phyloP scores from a whole-genome alignment of 2,329 filamentous ascomycete species.

The Aspergillus aculeatus region DNA sequence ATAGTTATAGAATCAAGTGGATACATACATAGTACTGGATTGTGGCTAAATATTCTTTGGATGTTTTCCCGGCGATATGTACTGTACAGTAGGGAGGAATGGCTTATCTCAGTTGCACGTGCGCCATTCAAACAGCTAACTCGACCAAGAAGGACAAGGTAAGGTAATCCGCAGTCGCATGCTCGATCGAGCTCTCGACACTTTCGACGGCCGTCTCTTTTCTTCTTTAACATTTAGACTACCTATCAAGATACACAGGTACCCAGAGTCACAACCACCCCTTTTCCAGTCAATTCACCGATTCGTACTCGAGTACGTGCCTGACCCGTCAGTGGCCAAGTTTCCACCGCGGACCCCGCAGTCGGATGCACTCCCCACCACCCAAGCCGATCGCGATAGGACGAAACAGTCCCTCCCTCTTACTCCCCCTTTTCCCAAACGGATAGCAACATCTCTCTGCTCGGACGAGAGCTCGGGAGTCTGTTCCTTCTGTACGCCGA shows the following conservation, averaged over 20 bases:
- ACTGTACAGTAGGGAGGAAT: not conserved
- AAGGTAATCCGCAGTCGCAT: too few relatives aligned
- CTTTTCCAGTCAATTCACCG: too few relatives aligned
- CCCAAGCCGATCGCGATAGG: not conserved
- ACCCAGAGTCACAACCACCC: too few relatives aligned
- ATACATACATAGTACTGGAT: not conserved
- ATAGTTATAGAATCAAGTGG: not conserved
- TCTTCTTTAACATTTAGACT: not conserved
- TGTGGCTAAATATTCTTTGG: not conserved
- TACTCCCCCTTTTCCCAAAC: not conserved
- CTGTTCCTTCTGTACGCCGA: not conserved
- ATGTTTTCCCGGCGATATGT: not conserved
- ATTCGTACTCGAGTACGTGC: not conserved
- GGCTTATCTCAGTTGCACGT: not conserved
- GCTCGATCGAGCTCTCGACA: too few relatives aligned
- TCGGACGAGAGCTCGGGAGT: not conserved
- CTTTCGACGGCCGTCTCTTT: not conserved
- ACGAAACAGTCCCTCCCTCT: not conserved
- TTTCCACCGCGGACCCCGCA: constrained; percentile 3
- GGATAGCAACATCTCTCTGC: not conserved
- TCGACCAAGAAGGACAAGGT: too few relatives aligned
- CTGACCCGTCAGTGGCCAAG: not conserved
- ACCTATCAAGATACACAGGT: too few relatives aligned
- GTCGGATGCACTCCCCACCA: constrained; percentile 1
- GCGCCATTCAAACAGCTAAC: not conserved